Evolutionary conservation across 768 basidiomycete genomes (phyloP), one percentile per base, ranked within the genome.

Genomic region (Multifurca ochricompacta): DNA sequence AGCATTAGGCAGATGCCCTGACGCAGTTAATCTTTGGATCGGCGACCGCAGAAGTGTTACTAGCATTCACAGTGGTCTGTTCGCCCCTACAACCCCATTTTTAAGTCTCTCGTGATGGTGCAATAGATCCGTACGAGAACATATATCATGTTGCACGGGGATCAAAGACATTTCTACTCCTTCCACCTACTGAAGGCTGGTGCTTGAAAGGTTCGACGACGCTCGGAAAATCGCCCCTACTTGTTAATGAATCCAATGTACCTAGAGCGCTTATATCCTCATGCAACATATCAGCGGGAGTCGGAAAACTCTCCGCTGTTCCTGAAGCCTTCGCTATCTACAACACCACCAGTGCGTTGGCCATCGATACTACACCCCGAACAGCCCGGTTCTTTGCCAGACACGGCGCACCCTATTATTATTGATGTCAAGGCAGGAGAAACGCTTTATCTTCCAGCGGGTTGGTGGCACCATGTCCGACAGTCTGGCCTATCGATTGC

Each of bases 11-110:
- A 74, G 70, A 59, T 60, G 71, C 16, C 90, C 93, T 0, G 94
- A 97, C 63, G 93, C 91, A 5, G 91, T 91, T 3, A 96, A 96
- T 65, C 64, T 97, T 18, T 97, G 93, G 92, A 88, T 96, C 32
- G 93, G 94, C 10, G 77, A 87, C 62, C 72, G 74, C 51, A 71
- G 73, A 53, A 92, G 90, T 64, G 71, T 81, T 13, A 96, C 94
- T 1, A 90, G 85, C 51, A 77, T 95, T 41, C 94, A 97, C 66
- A 87, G 81, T 64, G 92, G 91, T 90, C 59, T 48, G 73, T 60
- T 36, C 4, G 42, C 40, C 13, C 23, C 23, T 28, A 23, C 37
- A 50, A 7, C 40, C 37, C n/a, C n/a, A n/a, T 46, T 40, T 27
- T 18, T 19, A 42, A 11, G 14, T 16, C 6, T 8, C 23, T 37